phyloP scores from a whole-genome alignment of 305 asterid genomes.

The Plantago coronopus region DNA sequence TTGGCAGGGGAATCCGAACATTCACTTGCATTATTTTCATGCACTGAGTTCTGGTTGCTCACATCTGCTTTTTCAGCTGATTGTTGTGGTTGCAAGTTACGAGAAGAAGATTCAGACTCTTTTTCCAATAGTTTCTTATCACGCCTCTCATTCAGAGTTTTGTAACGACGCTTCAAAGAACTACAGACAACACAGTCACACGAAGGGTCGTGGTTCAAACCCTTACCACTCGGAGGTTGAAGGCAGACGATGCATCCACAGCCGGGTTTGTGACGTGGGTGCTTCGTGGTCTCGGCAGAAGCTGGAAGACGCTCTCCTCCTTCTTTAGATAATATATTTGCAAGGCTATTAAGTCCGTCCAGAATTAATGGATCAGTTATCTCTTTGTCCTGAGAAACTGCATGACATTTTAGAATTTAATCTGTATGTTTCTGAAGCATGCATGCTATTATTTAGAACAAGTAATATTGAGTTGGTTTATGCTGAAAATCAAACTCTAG shows the following conservation, averaged over 20 bases:
- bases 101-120: conserved; percentile 40
- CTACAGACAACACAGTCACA: conserved; percentile 64
- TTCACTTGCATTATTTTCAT: conserved; percentile 26
- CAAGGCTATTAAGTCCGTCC: conserved; percentile 70
- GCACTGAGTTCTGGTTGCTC: conserved; percentile 30
- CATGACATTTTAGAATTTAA: conserved; percentile 6
- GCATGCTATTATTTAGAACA: too few relatives aligned
- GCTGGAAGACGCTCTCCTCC: conserved; percentile 42
- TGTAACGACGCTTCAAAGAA: conserved; percentile 53
- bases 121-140: conserved; percentile 50
- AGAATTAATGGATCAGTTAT: conserved; percentile 36
- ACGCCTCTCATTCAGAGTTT: conserved; percentile 54
- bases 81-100: conserved; percentile 26
- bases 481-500: not conserved
- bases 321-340: conserved; percentile 55
- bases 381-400: conserved; percentile 48
- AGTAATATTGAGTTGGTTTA: not conserved
- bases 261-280: conserved; percentile 73
- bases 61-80: conserved; percentile 30
- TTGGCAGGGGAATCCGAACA: conserved; percentile 41
- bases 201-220: conserved; percentile 57
- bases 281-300: conserved; percentile 50
- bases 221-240: conserved; percentile 80
- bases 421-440: not conserved
- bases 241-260: conserved; percentile 83